Conservation (phyloP, 805 yeast species). For the Candida tallmaniae region DNA sequence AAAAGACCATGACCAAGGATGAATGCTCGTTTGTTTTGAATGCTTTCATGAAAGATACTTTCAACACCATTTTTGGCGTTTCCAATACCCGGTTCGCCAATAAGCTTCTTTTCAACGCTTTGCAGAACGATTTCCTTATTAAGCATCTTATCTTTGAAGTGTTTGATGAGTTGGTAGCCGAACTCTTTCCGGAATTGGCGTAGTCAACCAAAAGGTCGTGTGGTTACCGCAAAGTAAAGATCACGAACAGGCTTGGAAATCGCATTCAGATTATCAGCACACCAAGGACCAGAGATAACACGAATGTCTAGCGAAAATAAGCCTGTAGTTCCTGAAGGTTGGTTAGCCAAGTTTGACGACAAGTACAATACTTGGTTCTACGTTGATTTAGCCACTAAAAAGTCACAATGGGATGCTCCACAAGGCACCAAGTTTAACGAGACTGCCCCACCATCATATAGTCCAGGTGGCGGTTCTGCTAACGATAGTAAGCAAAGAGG, state of each 20-base stretch:
- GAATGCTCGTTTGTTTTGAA: conserved; percentile 59
- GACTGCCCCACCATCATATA: conserved; percentile 37
- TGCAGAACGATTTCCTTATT: conserved; percentile 72
- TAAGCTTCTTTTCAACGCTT: conserved; percentile 51
- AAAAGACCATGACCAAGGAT: conserved; percentile 47
- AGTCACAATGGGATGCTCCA: conserved; percentile 92
- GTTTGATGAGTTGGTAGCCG: conserved; percentile 53
- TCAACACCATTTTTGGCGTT: conserved; percentile 71
- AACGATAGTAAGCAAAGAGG: conserved; percentile 1
- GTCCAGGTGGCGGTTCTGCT: neutral
- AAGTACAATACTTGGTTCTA: conserved; percentile 72
- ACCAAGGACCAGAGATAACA: too few relatives aligned
- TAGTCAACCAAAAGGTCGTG: too few relatives aligned
- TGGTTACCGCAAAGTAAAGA: too few relatives aligned
- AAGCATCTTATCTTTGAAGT: conserved; percentile 56
- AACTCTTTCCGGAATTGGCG: conserved; percentile 41
- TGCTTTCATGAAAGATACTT: conserved; percentile 55
- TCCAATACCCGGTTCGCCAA: conserved; percentile 63
- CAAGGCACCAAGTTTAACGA: conserved; percentile 34
- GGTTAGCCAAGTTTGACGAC: conserved; percentile 72
- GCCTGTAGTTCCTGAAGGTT: conserved; percentile 61
- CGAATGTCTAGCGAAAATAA: conserved; percentile 33
- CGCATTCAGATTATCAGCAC: too few relatives aligned
- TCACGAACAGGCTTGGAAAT: too few relatives aligned
- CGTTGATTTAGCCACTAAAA: conserved; percentile 65